Conservation (phyloP, 108 stramenopile species). For the Skeletonema marinoi region DNA sequence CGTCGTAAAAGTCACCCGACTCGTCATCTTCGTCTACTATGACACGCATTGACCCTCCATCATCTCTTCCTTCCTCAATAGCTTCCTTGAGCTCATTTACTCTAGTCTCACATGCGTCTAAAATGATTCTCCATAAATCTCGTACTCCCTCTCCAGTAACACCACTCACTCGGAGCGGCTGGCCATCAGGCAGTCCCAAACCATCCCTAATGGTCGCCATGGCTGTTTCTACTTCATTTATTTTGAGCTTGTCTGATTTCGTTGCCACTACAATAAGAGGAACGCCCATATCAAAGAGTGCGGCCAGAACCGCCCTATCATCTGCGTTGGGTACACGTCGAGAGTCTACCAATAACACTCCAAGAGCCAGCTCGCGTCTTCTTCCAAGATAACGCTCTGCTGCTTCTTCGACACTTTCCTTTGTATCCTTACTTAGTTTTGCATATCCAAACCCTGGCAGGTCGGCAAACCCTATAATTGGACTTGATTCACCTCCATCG, state of each 20-base stretch:
- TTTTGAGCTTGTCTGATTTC: slow-evolving; percentile 87
- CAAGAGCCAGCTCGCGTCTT: slow-evolving; percentile 85
- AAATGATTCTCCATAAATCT: slow-evolving; percentile 80
- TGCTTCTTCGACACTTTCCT: slow-evolving; percentile 78
- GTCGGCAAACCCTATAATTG: slow-evolving; percentile 84
- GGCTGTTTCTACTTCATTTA: slow-evolving; percentile 46
- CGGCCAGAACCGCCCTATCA: slow-evolving; percentile 85
- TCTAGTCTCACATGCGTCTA: slow-evolving; percentile 79
- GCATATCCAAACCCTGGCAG: slow-evolving; percentile 97
- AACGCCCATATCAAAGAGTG: slow-evolving; percentile 83
- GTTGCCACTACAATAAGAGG: slow-evolving; percentile 90
- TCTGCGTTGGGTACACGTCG: slow-evolving; percentile 80
- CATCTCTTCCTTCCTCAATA: slow-evolving; percentile 51
- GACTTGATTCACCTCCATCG: slow-evolving; percentile 29
- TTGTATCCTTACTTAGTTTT: slow-evolving; percentile 81
- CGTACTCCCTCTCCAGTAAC: slow-evolving; percentile 74
- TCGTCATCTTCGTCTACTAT: slow-evolving; percentile 30
- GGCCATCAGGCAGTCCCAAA: slow-evolving; percentile 79
- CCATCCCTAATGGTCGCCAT: slow-evolving; percentile 59
- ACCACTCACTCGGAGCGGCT: slow-evolving; percentile 75
- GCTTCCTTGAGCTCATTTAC: slow-evolving; percentile 62
- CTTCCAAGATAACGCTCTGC: slow-evolving; percentile 85
- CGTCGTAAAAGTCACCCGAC: slow-evolving; percentile 27
- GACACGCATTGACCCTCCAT: slow-evolving; percentile 38
- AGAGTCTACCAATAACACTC: slow-evolving; percentile 87